phyloP scores from a whole-genome alignment of 495 filamentous ascomycete genomes.

The Neurospora sp. region DNA sequence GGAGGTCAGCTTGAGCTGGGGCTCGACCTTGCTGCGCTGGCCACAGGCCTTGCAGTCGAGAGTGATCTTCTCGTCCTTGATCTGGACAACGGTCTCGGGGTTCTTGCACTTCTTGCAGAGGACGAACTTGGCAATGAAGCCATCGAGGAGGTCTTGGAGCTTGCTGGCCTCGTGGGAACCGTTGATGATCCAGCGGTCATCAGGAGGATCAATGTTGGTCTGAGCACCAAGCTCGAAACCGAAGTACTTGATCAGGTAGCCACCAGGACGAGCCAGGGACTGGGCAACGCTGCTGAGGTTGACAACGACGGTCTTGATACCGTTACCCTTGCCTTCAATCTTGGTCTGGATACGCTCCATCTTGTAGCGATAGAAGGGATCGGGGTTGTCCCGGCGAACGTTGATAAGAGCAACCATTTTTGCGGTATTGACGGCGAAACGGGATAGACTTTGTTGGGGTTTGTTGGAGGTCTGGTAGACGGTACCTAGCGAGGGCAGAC shows the following conservation, averaged over 20 bases:
- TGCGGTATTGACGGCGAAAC: conserved; percentile 28
- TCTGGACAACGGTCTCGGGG: conserved; percentile 88
- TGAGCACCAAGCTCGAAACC: conserved; percentile 97
- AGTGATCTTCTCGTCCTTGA: conserved; percentile 82
- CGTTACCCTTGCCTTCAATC: conserved; percentile 98
- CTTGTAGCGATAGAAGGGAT: conserved; percentile 99
- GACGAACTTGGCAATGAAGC: conserved; percentile 95
- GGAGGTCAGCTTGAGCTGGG: conserved; percentile 88
- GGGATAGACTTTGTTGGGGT: background rate
- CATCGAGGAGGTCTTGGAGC: conserved; percentile 96
- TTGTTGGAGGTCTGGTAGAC: conserved; percentile 4
- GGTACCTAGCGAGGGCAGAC: conserved; percentile 1
- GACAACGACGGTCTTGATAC: conserved; percentile 94
- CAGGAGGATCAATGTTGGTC: conserved; percentile 91
- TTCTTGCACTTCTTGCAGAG: conserved; percentile 99
- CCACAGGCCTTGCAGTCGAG: conserved; percentile 99
- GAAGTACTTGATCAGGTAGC: conserved; percentile 99
- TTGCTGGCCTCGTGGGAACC: conserved; percentile 91
- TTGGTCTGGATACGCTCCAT: conserved; percentile 98
- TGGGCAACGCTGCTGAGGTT: conserved; percentile 92
- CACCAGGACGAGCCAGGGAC: conserved; percentile 82
- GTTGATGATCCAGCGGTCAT: conserved; percentile 99
- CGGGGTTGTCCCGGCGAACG: conserved; percentile 95
- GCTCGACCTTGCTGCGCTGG: conserved; percentile 79
- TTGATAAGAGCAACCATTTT: conserved; percentile 63